Evolutionary conservation across 208 protist genomes (phyloP), one percentile per base, ranked within the genome.

Genomic region (Blastocrithidia nonstop): DNA sequence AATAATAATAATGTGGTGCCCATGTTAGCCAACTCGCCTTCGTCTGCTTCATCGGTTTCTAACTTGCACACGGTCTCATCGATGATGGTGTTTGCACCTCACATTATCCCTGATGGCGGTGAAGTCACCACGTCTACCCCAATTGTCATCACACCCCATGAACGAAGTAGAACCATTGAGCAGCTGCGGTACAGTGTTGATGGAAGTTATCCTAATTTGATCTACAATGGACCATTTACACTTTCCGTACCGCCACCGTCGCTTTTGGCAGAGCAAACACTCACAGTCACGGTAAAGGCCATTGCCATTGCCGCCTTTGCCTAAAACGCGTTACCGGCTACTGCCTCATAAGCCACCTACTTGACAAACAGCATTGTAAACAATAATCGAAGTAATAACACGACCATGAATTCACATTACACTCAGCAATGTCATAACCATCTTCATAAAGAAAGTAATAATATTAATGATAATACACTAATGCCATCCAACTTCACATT

Each of bases 111-210:
- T 6, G 43, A 38, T 27, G 40, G 47, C 3, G 80, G 80, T 17
- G 67, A 76, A 27, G 75, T 89, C 19, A 89, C 69, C 29, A 82
- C 64, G 1, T 68, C 64, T 6, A 89, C 75, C 11, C 57, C 60
- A 25, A 83, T 89, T 32, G 44, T 61, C 36, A 75, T 89, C 19
- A 47, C 70, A 9, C 74, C 65, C 2, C 54, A 72, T 39, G 57
- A 61, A 27, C 46, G 53, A 6, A 79, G 66, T 52, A 50, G 42
- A 11, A 56, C 61, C 7, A 49, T 59, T 3, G 70, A 81, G 47
- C 69, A 85, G 55, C 60, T 89, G 9, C 73, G 73, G 27, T 89
- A 86, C 67, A 89, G 80, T 54, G 54, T 75, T 8, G 80, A 89
- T 25, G 80, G 80, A 28, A 71, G 62, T 37, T 70, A 71, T 35